These are phyloP conservation scores for Pythium apleroticum DNA, from an alignment of 352 stramenopile genomes.

Conservation along the genomic window DNA sequence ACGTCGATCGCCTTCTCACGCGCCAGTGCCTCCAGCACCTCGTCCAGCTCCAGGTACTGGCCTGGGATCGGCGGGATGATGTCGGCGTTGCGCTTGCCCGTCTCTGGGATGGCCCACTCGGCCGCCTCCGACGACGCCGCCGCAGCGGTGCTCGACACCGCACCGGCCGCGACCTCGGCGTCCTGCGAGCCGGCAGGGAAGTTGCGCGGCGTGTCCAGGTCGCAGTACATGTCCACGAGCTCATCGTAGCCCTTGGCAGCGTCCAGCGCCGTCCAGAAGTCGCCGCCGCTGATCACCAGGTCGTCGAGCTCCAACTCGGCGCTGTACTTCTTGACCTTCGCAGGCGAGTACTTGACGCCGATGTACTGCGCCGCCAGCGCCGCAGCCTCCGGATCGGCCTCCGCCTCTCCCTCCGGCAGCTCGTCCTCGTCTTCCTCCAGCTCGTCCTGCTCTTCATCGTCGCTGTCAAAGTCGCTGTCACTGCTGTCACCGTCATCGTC, in stretches of 20 bases:
- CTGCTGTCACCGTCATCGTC: background rate
- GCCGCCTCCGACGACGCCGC: constrained; percentile 13
- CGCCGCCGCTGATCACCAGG: constrained; percentile 69
- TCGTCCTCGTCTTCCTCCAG: constrained; percentile 26
- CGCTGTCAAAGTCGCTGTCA: background rate
- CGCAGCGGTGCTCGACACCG: background rate
- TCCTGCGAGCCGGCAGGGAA: constrained; percentile 43
- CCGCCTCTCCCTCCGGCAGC: constrained; percentile 25
- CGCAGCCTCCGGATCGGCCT: constrained; percentile 32
- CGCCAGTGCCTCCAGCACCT: constrained; percentile 64
- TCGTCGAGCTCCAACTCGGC: constrained; percentile 69
- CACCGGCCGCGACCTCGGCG: constrained; percentile 34
- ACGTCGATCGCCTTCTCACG: constrained; percentile 77
- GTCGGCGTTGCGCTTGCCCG: constrained; percentile 71
- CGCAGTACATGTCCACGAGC: constrained; percentile 77
- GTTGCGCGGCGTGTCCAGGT: constrained; percentile 73
- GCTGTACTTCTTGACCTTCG: constrained; percentile 85
- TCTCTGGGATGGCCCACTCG: constrained; percentile 68
- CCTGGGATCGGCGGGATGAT: constrained; percentile 63
- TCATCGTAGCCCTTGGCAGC: constrained; percentile 83
- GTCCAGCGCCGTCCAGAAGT: constrained; percentile 82
- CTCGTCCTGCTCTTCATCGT: constrained; percentile 13
- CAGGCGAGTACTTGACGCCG: constrained; percentile 62
- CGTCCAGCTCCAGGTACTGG: constrained; percentile 71
- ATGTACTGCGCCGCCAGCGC: constrained; percentile 50